Conservation (phyloP, 371 early-diverging fungal genomes). For the Umbelopsis sp. region DNA sequence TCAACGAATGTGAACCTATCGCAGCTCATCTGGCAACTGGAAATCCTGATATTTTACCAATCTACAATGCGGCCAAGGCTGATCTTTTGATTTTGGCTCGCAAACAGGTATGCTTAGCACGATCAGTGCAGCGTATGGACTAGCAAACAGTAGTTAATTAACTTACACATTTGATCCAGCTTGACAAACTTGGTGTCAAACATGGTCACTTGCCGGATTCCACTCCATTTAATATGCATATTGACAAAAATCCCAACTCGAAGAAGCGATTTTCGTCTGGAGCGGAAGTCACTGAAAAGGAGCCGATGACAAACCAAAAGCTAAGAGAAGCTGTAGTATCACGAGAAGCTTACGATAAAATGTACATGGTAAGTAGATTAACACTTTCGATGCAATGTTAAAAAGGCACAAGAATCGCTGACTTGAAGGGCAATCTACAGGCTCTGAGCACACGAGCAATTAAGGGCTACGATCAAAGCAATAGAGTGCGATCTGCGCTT, state of each 20-base stretch:
- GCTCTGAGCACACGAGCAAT: slow-evolving; percentile 65
- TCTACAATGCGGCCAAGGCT: slow-evolving; percentile 76
- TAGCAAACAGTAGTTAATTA: neutral
- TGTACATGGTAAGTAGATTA: slow-evolving; percentile 65
- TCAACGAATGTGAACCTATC: slow-evolving; percentile 77
- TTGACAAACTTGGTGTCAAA: slow-evolving; percentile 74
- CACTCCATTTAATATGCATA: slow-evolving; percentile 59
- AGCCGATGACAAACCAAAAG: slow-evolving; percentile 66
- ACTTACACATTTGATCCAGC: slow-evolving; percentile 35
- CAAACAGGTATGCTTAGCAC: slow-evolving; percentile 54
- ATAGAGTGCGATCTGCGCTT: slow-evolving; percentile 62
- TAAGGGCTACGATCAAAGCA: slow-evolving; percentile 70
- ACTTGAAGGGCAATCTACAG: slow-evolving; percentile 29
- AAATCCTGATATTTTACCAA: slow-evolving; percentile 45
- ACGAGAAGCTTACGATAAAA: slow-evolving; percentile 70
- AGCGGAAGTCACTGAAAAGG: slow-evolving; percentile 25
- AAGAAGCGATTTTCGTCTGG: slow-evolving; percentile 15
- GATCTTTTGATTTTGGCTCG: slow-evolving; percentile 78
- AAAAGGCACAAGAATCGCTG: neutral
- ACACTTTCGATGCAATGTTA: neutral
- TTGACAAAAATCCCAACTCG: slow-evolving; percentile 34
- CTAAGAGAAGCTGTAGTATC: slow-evolving; percentile 65
- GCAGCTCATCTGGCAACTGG: slow-evolving; percentile 46
- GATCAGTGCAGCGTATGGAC: neutral
- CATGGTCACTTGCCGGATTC: slow-evolving; percentile 56